Conservation (phyloP, 345 rosid species). For the Bruguiera gymnorhiza region DNA sequence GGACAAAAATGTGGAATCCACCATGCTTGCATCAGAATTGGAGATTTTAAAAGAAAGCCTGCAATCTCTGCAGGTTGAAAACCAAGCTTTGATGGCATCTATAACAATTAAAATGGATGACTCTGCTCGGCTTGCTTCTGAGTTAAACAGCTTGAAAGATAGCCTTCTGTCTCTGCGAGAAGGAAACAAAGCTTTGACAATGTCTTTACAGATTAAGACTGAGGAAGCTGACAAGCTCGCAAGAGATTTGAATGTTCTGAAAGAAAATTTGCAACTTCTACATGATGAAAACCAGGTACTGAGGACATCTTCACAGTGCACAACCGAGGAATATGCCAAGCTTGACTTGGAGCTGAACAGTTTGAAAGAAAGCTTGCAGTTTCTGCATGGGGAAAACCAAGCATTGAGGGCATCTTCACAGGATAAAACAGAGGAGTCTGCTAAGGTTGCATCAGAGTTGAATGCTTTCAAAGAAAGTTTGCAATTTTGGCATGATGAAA, state of each 20-base stretch:
- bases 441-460: slow-evolving; percentile 15
- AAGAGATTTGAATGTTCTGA: slow-evolving; percentile 17
- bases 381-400: slow-evolving; percentile 23
- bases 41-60: slow-evolving; percentile 39
- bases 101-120: slow-evolving; percentile 10
- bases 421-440: slow-evolving; percentile 17
- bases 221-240: slow-evolving; percentile 24
- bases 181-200: slow-evolving; percentile 18
- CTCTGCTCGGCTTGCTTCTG: slow-evolving; percentile 18
- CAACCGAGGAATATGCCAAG: slow-evolving; percentile 11
- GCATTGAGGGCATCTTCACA: slow-evolving; percentile 9
- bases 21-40: slow-evolving; percentile 44
- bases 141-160: slow-evolving; percentile 17
- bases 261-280: slow-evolving; percentile 21
- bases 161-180: slow-evolving; percentile 16
- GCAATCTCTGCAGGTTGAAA: slow-evolving; percentile 26
- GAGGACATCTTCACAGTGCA: slow-evolving; percentile 8
- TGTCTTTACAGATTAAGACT: slow-evolving; percentile 7
- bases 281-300: slow-evolving; percentile 19
- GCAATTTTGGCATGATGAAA: slow-evolving; percentile 14
- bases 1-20: slow-evolving; percentile 51
- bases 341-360: slow-evolving; percentile 15
- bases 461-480: slow-evolving; percentile 16
- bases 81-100: slow-evolving; percentile 16
- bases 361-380: slow-evolving; percentile 16